Evolutionary conservation across 2,329 filamentous ascomycete genomes (phyloP).

Genomic region (Aspergillus sp.): DNA sequence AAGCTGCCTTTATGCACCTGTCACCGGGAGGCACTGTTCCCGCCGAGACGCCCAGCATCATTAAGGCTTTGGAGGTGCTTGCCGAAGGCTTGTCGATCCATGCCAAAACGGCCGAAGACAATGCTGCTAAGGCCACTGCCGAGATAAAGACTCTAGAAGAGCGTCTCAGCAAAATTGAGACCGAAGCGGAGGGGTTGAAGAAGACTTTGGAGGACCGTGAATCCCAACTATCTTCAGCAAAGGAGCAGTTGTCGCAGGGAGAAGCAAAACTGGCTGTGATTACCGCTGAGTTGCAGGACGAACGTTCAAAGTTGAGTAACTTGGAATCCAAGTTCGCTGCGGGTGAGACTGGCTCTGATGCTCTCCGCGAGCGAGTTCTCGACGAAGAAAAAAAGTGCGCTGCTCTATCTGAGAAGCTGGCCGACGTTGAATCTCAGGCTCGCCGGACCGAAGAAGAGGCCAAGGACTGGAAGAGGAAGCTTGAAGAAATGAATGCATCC

Average conservation of each 20-base stretch:
- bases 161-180: slow-evolving; percentile 54
- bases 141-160: slow-evolving; percentile 62
- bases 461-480: slow-evolving; percentile 63
- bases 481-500: slow-evolving; percentile 27
- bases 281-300: slow-evolving; percentile 57
- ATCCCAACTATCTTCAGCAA: slow-evolving; percentile 50
- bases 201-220: slow-evolving; percentile 55
- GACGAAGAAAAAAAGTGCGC: slow-evolving; percentile 72
- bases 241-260: slow-evolving; percentile 52
- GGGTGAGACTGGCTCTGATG: slow-evolving; percentile 79
- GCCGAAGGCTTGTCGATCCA: slow-evolving; percentile 61
- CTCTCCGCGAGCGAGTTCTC: slow-evolving; percentile 68
- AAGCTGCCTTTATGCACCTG: slow-evolving; percentile 59
- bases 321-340: slow-evolving; percentile 72
- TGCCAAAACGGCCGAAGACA: slow-evolving; percentile 58
- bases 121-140: slow-evolving; percentile 57
- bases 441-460: slow-evolving; percentile 75
- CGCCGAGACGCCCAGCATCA: slow-evolving; percentile 55
- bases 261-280: slow-evolving; percentile 47
- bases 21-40: slow-evolving; percentile 54
- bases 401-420: slow-evolving; percentile 66
- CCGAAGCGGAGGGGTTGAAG: slow-evolving; percentile 55
- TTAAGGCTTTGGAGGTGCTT: slow-evolving; percentile 58
- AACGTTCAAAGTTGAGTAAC: slow-evolving; percentile 65
- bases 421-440: slow-evolving; percentile 71